phyloP scores from a whole-genome alignment of 2,329 filamentous ascomycete species.

The Sporothrix schenckii region DNA sequence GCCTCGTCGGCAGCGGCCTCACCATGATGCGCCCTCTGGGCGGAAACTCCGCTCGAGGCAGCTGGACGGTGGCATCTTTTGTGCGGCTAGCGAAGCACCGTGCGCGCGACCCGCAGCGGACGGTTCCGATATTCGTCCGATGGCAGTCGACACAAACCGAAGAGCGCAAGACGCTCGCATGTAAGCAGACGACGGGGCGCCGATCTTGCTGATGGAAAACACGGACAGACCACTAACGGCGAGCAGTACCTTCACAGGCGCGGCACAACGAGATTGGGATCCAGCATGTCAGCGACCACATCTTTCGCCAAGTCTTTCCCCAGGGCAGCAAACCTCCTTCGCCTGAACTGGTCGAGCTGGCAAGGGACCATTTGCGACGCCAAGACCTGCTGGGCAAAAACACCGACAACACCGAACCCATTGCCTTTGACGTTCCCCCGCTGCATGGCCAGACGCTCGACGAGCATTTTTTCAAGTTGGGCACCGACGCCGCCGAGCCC shows the following conservation, averaged over 20 bases:
- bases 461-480: slow-evolving; percentile 90
- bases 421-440: slow-evolving; percentile 81
- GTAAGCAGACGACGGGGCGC: slow-evolving; percentile 43
- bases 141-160: slow-evolving; percentile 48
- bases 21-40: slow-evolving; percentile 48
- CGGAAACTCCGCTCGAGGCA: slow-evolving; percentile 40
- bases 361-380: slow-evolving; percentile 77
- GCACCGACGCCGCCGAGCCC: slow-evolving; percentile 82
- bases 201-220: too few species aligned
- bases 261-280: slow-evolving; percentile 93
- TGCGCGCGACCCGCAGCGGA: slow-evolving; percentile 44
- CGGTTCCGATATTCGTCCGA: slow-evolving; percentile 44
- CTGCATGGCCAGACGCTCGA: slow-evolving; percentile 82
- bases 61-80: slow-evolving; percentile 51
- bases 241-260: slow-evolving; percentile 56
- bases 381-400: slow-evolving; percentile 92
- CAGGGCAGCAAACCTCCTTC: slow-evolving; percentile 59
- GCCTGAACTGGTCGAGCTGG: slow-evolving; percentile 73
- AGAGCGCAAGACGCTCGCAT: slow-evolving; percentile 45
- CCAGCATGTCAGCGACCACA: slow-evolving; percentile 83
- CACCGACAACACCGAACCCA: slow-evolving; percentile 71
- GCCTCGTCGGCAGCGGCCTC: slow-evolving; percentile 33
- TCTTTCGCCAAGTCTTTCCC: slow-evolving; percentile 83
- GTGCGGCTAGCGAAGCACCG: slow-evolving; percentile 56
- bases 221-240: background rate